phyloP scores from a whole-genome alignment of 2,329 filamentous ascomycete genomes.

The Amesomyces nigricolor region DNA sequence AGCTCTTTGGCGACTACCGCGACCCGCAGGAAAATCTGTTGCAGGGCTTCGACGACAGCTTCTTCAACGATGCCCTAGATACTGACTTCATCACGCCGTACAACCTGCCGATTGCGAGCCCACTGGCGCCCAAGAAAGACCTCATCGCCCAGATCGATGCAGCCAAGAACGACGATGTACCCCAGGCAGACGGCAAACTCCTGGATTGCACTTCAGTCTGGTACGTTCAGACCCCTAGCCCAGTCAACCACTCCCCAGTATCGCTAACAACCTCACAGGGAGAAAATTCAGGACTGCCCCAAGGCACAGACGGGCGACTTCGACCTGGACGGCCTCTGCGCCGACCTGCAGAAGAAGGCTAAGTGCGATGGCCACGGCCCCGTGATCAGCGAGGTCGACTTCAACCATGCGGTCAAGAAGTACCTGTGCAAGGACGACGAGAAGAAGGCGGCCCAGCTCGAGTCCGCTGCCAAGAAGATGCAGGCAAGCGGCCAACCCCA shows the following conservation, averaged over 20 bases:
- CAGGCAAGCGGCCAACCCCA: neutral
- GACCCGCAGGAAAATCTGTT: conserved; percentile 78
- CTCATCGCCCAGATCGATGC: conserved; percentile 74
- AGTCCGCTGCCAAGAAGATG: neutral
- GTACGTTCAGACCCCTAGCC: conserved; percentile 48
- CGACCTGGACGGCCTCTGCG: conserved; percentile 88
- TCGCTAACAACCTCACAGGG: conserved; percentile 58
- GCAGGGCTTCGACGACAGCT: conserved; percentile 63
- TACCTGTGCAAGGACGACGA: conserved; percentile 42
- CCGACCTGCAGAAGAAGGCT: conserved; percentile 89
- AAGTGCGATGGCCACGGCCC: conserved; percentile 89
- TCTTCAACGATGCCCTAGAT: conserved; percentile 73
- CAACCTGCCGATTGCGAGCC: conserved; percentile 52
- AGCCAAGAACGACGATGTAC: conserved; percentile 63
- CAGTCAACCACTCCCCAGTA: no score
- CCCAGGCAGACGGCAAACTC: conserved; percentile 53
- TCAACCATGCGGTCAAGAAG: conserved; percentile 69
- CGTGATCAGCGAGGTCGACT: conserved; percentile 82
- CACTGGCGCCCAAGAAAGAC: conserved; percentile 53
- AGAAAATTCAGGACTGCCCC: conserved; percentile 79
- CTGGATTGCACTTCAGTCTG: conserved; percentile 89
- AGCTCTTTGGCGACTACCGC: conserved; percentile 86
- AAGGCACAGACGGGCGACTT: conserved; percentile 87
- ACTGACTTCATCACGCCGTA: conserved; percentile 77
- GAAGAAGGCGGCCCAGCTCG: neutral